Base-by-base conservation (phyloP, 768 basidiomycete species). In the Tulasnella sp. region DNA sequence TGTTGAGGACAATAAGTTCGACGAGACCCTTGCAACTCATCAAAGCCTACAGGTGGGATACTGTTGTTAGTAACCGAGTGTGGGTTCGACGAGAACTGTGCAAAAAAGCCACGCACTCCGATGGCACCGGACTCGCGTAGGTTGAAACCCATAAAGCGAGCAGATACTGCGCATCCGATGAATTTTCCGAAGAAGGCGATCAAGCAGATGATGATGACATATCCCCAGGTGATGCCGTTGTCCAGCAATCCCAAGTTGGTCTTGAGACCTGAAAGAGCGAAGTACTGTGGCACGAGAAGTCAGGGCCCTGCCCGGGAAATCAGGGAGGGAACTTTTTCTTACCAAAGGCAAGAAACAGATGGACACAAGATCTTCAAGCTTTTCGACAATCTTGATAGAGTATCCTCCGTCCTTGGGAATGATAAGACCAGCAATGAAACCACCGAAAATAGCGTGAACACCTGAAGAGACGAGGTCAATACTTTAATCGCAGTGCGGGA, bases 11-110 rank as follows among this genome's bases (percentile, higher is more conserved):
- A 81, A 98, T 96, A 39, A 97, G 90, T 84, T 97, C 95, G 36
- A 96, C 94, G 5, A 87, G 84, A 58, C 94, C 94, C 86, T 97
- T 94, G 87, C 94, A 95, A 84, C 90, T 91, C 96, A 98, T 98
- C 36, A 98, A 85, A 74, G 92, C 88, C 48, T 68, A 34, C 21
- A 58, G 8, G 56, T 18, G 68, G 42, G 6, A n/a, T 52, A 12
- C 9, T n/a, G 21, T 74, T 72, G 21, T 74, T 72, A n/a, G 48
- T 34, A 21, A 34, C 2, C 40, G 38, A 39, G 18, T n/a, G n/a
- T n/a, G 31, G 7, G 62, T 36, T 52, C 18, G 24, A 36, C 19
- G 4, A 42, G 16, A 44, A 19, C 31, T 19, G 21, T n/a, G n/a
- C 24, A 5, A 34, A 52, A 34, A 31, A 36, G 34, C 36, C 1